Evolutionary conservation across 208 protist species (phyloP).

Genomic region (Trypanosoma mega): DNA sequence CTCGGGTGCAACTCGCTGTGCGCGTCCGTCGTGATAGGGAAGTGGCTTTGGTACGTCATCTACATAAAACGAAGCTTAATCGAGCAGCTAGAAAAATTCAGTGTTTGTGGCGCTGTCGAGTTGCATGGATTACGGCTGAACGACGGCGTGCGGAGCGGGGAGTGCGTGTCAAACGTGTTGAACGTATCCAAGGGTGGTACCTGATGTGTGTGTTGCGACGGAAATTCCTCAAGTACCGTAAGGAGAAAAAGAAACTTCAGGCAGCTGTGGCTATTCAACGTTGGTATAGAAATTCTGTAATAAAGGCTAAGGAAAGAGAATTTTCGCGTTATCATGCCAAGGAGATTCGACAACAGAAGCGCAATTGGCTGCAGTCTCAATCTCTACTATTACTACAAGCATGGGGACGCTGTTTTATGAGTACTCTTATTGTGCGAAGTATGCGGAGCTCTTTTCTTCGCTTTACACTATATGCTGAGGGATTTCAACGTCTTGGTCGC

Average conservation of each 20-base stretch:
- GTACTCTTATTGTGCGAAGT: conserved; percentile 44
- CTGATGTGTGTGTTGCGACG: conserved; percentile 46
- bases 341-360: conserved; percentile 43
- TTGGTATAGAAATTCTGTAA: conserved; percentile 48
- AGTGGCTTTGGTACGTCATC: conserved; percentile 25
- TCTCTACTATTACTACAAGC: conserved; percentile 50
- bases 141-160: conserved; percentile 65
- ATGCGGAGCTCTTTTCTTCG: conserved; percentile 46
- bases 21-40: conserved; percentile 17
- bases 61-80: conserved; percentile 31
- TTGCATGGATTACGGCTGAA: conserved; percentile 50
- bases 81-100: conserved; percentile 61
- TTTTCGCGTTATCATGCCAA: conserved; percentile 68
- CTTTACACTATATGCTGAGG: conserved; percentile 35
- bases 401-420: conserved; percentile 37
- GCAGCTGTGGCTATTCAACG: conserved; percentile 58
- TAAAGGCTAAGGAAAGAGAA: conserved; percentile 51
- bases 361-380: conserved; percentile 41
- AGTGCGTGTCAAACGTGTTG: conserved; percentile 40
- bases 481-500: conserved; percentile 60
- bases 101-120: conserved; percentile 69
- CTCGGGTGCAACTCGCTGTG: conserved; percentile 37
- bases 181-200: conserved; percentile 68
- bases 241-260: conserved; percentile 37
- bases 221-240: conserved; percentile 44